A percentile compares a stretch with the other conserved stretches of the same genome.
Evolutionary conservation across 331 rosid genomes (phyloP).

Genomic region (Pyrus hybrid): DNA sequence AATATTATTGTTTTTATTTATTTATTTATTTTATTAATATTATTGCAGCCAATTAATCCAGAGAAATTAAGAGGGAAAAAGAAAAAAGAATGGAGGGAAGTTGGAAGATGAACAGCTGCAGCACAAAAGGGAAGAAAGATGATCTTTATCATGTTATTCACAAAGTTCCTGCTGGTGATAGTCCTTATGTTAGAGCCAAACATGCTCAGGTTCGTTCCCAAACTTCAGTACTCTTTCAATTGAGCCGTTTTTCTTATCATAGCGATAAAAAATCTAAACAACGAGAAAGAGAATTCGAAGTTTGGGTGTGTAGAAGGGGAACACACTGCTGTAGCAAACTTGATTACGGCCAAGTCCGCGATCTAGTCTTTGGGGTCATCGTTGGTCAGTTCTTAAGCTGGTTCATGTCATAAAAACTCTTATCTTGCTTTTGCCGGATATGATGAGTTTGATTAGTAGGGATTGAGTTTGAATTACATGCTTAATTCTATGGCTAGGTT

Average conservation of each 20-base stretch:
- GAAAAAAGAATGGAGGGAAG: conserved; percentile 21
- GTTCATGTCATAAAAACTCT: not conserved
- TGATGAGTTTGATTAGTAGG: not conserved
- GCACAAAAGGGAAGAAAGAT: conserved; percentile 38
- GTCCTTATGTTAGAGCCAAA: conserved; percentile 86
- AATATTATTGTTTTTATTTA: not conserved
- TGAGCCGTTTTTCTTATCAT: too few species aligned
- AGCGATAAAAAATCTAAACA: not conserved
- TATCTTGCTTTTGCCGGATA: not conserved
- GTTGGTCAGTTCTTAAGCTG: not conserved
- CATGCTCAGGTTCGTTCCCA: conserved; percentile 72
- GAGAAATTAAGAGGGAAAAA: not conserved
- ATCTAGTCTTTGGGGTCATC: not conserved
- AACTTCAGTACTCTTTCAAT: not conserved
- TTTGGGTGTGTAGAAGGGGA: not conserved
- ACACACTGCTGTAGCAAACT: not conserved
- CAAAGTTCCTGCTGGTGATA: conserved; percentile 79
- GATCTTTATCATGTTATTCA: conserved; percentile 80
- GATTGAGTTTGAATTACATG: not conserved
- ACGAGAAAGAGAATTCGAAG: not conserved
- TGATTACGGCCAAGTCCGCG: not conserved
- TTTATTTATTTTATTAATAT: not conserved
- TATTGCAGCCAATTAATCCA: not conserved
- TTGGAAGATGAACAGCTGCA: conserved; percentile 11
- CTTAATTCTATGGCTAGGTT: not conserved